Percentiles rank a stretch among this genome's conserved stretches.
Conservation (phyloP, 2,329 filamentous ascomycete genomes). For the Domatiomyces globalis region DNA sequence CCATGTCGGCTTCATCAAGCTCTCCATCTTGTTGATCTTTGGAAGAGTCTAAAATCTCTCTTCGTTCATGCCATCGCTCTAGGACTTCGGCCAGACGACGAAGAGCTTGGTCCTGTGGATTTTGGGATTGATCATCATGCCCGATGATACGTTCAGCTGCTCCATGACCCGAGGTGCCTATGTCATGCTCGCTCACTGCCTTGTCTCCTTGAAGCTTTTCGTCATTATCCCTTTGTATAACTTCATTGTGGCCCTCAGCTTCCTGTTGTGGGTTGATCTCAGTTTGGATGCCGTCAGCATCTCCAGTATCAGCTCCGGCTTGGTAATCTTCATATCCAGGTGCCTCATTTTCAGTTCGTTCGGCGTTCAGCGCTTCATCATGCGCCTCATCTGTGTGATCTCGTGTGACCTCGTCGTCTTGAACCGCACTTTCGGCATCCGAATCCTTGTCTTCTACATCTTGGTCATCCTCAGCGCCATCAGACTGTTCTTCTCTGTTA, state of each 20-base stretch:
- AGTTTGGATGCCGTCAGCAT: constrained; percentile 29
- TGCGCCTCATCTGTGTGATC: constrained; percentile 25
- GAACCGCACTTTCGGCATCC: constrained; percentile 23
- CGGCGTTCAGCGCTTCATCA: constrained; percentile 21
- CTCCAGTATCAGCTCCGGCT: constrained; percentile 31
- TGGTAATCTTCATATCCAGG: constrained; percentile 33
- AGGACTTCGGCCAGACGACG: constrained; percentile 88
- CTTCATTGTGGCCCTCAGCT: constrained; percentile 12
- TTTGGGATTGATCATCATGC: constrained; percentile 8
- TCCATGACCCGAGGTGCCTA: constrained; percentile 12
- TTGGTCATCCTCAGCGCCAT: constrained; percentile 21
- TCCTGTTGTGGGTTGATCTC: constrained; percentile 23
- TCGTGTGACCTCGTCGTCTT: constrained; percentile 22
- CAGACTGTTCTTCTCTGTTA: constrained; percentile 15
- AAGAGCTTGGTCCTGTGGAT: constrained; percentile 44
- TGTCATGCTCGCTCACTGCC: constrained; percentile 13
- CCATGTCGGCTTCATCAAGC: constrained; percentile 52
- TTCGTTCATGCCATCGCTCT: constrained; percentile 84
- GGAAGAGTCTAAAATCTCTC: constrained; percentile 56
- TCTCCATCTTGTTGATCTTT: constrained; percentile 40
- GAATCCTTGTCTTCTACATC: constrained; percentile 22
- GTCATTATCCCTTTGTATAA: constrained; percentile 11
- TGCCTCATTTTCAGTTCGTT: constrained; percentile 23
- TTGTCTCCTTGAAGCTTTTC: constrained; percentile 12
- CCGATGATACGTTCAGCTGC: constrained; percentile 14